Conservation (phyloP, 495 filamentous ascomycete genomes). For the Aspergillus affinis region DNA sequence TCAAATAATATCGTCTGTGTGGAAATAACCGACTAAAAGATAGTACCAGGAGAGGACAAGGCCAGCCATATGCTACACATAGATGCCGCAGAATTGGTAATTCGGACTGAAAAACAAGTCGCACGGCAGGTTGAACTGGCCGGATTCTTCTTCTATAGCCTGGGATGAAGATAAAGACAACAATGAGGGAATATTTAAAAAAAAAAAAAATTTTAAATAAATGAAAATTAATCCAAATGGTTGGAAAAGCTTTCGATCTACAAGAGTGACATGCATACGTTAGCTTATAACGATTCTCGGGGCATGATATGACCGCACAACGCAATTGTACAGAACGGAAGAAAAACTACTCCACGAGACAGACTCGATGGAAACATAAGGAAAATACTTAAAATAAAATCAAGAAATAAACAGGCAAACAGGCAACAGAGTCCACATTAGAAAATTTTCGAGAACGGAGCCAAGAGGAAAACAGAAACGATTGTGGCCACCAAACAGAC, state of each 20-base stretch:
- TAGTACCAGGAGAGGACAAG: neutral
- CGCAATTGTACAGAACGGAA: conserved; percentile 12
- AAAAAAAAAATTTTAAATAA: neutral
- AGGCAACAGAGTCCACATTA: neutral
- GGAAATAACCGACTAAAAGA: neutral
- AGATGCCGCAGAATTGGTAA: neutral
- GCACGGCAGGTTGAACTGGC: neutral
- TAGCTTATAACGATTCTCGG: conserved; percentile 10
- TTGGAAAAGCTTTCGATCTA: conserved; percentile 3
- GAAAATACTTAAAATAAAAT: neutral
- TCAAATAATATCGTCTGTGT: neutral
- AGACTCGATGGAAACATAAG: no score
- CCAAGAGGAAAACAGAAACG: neutral
- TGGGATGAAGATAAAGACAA: neutral
- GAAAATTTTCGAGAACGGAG: neutral
- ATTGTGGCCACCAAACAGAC: neutral
- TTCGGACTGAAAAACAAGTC: neutral
- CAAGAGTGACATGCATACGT: conserved; percentile 17
- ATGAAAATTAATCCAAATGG: conserved; percentile 17
- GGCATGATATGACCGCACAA: conserved; percentile 11
- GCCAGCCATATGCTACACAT: conserved; percentile 7
- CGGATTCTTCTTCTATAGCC: conserved; percentile 2
- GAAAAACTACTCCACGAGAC: no score
- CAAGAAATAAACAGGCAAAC: neutral
- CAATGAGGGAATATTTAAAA: no score